Evolutionary conservation across 345 rosid species (phyloP).

Genomic region (Euphorbia peplus): DNA sequence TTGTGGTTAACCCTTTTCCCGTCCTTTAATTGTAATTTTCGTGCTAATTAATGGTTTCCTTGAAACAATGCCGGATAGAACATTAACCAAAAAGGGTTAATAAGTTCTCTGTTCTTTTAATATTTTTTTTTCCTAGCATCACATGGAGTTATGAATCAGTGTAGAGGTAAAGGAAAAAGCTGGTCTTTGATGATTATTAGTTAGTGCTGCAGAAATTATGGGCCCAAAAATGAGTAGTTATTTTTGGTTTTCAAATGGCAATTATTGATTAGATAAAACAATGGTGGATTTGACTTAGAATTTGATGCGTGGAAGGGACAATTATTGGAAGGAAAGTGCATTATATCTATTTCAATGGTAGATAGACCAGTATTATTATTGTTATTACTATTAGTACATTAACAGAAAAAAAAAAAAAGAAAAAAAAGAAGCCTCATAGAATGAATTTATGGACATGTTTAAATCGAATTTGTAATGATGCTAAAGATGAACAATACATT

Average conservation of each 20-base stretch:
- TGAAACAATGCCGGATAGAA: background rate
- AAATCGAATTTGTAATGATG: too few species aligned
- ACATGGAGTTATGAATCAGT: background rate
- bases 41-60: background rate
- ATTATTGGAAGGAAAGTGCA: background rate
- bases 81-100: slow-evolving; percentile 2
- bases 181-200: too few species aligned
- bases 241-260: background rate
- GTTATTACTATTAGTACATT: too few species aligned
- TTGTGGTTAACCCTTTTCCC: slow-evolving; percentile 29
- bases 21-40: slow-evolving; percentile 29
- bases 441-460: too few species aligned
- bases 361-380: background rate
- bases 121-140: background rate
- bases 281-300: too few species aligned
- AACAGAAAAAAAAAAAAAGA: too few species aligned
- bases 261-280: background rate
- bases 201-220: background rate
- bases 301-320: background rate
- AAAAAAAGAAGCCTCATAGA: too few species aligned
- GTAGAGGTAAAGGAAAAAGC: too few species aligned
- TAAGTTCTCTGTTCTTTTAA: slow-evolving; percentile 1
- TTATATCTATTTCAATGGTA: background rate
- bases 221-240: background rate
- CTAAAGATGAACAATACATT: too few species aligned